Evolutionary conservation across 2,329 filamentous ascomycete genomes (phyloP).

Genomic region (Fusarium pseudoanthophilum): DNA sequence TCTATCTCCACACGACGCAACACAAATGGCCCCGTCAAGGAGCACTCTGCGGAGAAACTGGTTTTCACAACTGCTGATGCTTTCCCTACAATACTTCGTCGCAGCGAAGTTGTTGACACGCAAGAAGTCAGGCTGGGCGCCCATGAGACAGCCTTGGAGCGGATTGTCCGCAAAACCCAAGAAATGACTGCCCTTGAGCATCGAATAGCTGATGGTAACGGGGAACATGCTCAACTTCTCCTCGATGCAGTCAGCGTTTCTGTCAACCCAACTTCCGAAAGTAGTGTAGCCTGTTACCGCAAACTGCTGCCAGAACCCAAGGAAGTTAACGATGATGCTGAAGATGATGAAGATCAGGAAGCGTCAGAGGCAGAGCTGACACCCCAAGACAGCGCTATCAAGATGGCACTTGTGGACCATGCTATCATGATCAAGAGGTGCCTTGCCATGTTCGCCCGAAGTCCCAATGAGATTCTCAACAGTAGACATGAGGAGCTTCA

Average conservation of each 20-base stretch:
- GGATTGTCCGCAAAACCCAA: slow-evolving; percentile 88
- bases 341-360: slow-evolving; percentile 56
- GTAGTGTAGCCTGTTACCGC: slow-evolving; percentile 81
- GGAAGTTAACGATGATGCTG: slow-evolving; percentile 54
- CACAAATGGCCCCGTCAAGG: slow-evolving; percentile 73
- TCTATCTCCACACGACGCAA: slow-evolving; percentile 79
- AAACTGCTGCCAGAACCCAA: slow-evolving; percentile 71
- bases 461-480: slow-evolving; percentile 68
- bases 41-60: slow-evolving; percentile 84
- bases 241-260: slow-evolving; percentile 82
- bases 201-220: slow-evolving; percentile 76
- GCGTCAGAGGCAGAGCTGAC: slow-evolving; percentile 59
- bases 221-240: slow-evolving; percentile 73
- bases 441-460: slow-evolving; percentile 74
- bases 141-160: slow-evolving; percentile 88
- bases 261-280: slow-evolving; percentile 78
- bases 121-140: slow-evolving; percentile 75
- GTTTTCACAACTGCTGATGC: slow-evolving; percentile 84
- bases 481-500: slow-evolving; percentile 69
- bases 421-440: slow-evolving; percentile 88
- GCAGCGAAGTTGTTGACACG: slow-evolving; percentile 82
- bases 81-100: slow-evolving; percentile 90
- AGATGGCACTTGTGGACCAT: slow-evolving; percentile 88
- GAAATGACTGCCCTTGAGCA: slow-evolving; percentile 84
- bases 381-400: slow-evolving; percentile 80